A percentile compares a stretch with the other conserved stretches of the same genome.
phyloP scores from a whole-genome alignment of 2,329 filamentous ascomycete genomes.

The Ophiostoma perfectum region DNA sequence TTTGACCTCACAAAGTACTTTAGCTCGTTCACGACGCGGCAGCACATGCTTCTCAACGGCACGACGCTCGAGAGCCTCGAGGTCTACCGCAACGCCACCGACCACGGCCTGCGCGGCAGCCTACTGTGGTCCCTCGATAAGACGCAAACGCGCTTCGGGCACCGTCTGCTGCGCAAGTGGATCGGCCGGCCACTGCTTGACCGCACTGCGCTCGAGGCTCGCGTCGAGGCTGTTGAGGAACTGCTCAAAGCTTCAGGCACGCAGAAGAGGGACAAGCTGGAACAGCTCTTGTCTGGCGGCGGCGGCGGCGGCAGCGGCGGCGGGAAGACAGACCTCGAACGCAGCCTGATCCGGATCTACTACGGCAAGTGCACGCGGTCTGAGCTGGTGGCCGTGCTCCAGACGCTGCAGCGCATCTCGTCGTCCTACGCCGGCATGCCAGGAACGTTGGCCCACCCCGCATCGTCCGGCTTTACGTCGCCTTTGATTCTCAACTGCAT shows the following conservation, averaged over 20 bases:
- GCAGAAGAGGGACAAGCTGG: conserved; percentile 65
- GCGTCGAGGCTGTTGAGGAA: conserved; percentile 81
- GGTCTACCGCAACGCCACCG: conserved; percentile 91
- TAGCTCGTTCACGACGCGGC: conserved; percentile 85
- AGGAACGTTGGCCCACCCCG: conserved; percentile 34
- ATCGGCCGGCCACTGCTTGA: conserved; percentile 85
- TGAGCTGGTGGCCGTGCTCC: conserved; percentile 77
- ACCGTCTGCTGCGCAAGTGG: conserved; percentile 86
- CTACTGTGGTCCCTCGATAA: conserved; percentile 94
- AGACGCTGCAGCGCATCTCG: conserved; percentile 76
- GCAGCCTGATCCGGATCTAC: conserved; percentile 90
- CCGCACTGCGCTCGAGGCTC: conserved; percentile 65
- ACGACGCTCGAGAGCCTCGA: conserved; percentile 92
- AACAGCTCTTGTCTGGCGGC: conserved; percentile 51
- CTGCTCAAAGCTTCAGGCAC: conserved; percentile 64
- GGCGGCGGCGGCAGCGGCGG: conserved; percentile 29
- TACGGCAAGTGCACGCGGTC: conserved; percentile 92
- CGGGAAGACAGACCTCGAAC: conserved; percentile 75
- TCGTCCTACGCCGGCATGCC: conserved; percentile 56
- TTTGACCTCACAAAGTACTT: conserved; percentile 97
- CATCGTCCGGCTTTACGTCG: conserved; percentile 59
- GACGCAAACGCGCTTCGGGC: conserved; percentile 83
- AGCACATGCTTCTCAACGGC: conserved; percentile 93
- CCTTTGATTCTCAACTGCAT: conserved; percentile 65
- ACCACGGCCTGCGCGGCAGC: conserved; percentile 77